Conservation (phyloP, 2,329 filamentous ascomycete species). For the Chaetomiaceae sp. region DNA sequence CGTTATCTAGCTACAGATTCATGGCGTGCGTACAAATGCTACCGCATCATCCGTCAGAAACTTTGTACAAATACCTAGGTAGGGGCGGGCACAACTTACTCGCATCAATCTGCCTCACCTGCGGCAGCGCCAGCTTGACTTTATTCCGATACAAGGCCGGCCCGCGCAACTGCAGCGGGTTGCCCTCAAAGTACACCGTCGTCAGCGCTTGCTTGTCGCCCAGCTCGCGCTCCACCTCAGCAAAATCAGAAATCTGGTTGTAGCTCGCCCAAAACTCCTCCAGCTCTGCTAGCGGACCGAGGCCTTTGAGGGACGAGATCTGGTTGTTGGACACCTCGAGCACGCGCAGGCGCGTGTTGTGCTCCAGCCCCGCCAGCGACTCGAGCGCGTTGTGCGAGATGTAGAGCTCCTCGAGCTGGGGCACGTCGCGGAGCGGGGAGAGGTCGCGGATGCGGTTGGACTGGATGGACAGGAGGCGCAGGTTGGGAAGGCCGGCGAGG, state of each 20-base stretch:
- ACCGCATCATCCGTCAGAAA: no score
- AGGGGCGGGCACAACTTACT: slow-evolving; percentile 70
- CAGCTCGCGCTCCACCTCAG: slow-evolving; percentile 73
- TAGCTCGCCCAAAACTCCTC: slow-evolving; percentile 95
- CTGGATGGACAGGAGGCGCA: slow-evolving; percentile 89
- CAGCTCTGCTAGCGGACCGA: slow-evolving; percentile 64
- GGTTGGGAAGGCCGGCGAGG: slow-evolving; percentile 67
- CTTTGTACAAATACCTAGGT: no score
- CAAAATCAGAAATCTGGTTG: slow-evolving; percentile 75
- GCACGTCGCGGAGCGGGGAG: slow-evolving; percentile 66
- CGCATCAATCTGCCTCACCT: slow-evolving; percentile 91
- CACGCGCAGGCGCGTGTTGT: slow-evolving; percentile 63
- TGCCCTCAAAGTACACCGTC: slow-evolving; percentile 96
- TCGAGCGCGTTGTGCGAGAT: slow-evolving; percentile 91
- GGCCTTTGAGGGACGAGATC: slow-evolving; percentile 67
- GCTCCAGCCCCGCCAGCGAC: slow-evolving; percentile 67
- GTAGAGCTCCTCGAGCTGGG: slow-evolving; percentile 85
- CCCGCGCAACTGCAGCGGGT: slow-evolving; percentile 73
- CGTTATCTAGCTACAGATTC: no score
- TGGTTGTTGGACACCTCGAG: slow-evolving; percentile 90
- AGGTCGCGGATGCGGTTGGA: slow-evolving; percentile 86
- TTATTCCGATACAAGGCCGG: slow-evolving; percentile 94
- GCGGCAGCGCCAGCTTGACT: slow-evolving; percentile 78
- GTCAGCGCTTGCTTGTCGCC: slow-evolving; percentile 72
- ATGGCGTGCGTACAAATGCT: no score